Evolutionary conservation across 306 rosid genomes (phyloP).

Genomic region (Glycyrrhiza uralensis): DNA sequence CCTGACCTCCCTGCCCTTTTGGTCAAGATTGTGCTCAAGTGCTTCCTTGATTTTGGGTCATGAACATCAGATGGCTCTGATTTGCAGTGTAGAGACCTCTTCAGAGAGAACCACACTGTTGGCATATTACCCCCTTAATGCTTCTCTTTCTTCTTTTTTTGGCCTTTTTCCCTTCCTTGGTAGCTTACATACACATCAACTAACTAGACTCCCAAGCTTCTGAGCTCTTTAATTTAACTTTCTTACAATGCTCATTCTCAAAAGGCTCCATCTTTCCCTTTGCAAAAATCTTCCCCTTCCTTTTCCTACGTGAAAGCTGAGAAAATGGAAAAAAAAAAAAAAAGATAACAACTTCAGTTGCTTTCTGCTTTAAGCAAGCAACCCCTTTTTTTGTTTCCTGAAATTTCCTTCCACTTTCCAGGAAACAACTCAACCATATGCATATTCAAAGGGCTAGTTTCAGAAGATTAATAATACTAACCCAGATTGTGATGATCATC

Average conservation of each 20-base stretch:
- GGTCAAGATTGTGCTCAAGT: conserved; percentile 65
- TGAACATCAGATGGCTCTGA: conserved; percentile 87
- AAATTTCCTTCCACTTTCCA: conserved; percentile 23
- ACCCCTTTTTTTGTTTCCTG: not conserved
- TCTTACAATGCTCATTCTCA: conserved; percentile 20
- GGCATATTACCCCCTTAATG: conserved; percentile 48
- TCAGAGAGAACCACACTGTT: conserved; percentile 82
- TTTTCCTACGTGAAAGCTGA: conserved; percentile 29
- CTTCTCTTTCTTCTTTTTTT: not conserved
- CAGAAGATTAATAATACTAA: not conserved
- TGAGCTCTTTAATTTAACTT: not conserved
- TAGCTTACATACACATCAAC: not conserved
- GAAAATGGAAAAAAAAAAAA: not conserved
- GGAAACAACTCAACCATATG: conserved; percentile 18
- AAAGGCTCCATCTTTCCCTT: conserved; percentile 27
- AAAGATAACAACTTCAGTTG: conserved; percentile 7
- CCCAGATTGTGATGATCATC: not conserved
- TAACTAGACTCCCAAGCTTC: too few species aligned
- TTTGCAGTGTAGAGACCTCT: conserved; percentile 80
- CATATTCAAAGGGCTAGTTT: conserved; percentile 1
- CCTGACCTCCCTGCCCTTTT: conserved; percentile 70
- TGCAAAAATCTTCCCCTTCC: conserved; percentile 19
- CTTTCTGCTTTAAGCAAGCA: conserved; percentile 26
- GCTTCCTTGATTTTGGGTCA: conserved; percentile 74
- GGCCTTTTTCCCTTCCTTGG: not conserved